A percentile compares a stretch with the other conserved stretches of the same genome.
Conservation (phyloP, 1,139 yeast genomes). For the Zygosaccharomyces pseudobailii region DNA sequence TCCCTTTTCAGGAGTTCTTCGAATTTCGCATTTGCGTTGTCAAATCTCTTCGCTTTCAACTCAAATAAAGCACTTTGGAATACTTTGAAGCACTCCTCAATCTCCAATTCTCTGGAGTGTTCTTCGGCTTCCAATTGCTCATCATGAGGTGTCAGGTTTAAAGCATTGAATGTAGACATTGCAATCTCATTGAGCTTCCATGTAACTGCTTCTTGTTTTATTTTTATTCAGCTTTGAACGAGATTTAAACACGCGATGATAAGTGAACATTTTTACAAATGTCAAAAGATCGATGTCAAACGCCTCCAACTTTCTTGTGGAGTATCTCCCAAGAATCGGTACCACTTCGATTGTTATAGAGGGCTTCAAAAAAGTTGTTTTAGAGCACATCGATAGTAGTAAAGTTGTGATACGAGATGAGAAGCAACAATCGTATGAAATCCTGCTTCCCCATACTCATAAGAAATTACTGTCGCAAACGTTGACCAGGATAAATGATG, state of each 20-base stretch:
- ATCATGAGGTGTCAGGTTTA: conserved; percentile 73
- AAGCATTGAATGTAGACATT: conserved; percentile 71
- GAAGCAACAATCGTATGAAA: neutral
- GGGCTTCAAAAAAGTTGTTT: conserved; percentile 4
- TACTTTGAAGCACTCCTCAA: conserved; percentile 78
- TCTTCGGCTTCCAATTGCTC: conserved; percentile 68
- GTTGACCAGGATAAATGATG: neutral
- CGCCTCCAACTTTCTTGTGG: conserved; percentile 8
- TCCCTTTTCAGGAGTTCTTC: conserved; percentile 62
- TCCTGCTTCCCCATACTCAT: conserved; percentile 6
- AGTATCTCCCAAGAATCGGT: conserved; percentile 19
- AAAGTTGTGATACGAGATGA: conserved; percentile 1
- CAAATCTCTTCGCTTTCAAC: conserved; percentile 49
- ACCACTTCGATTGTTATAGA: conserved; percentile 15
- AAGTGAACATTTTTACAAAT: neutral
- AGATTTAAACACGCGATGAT: conserved; percentile 9
- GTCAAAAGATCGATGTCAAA: conserved; percentile 1
- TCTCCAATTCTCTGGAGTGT: conserved; percentile 77
- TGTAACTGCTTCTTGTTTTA: too few relatives aligned
- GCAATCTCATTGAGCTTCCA: neutral
- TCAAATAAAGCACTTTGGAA: conserved; percentile 65
- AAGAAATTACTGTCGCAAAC: conserved; percentile 1
- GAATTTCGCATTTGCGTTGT: conserved; percentile 52
- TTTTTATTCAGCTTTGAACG: neutral
- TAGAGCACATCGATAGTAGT: neutral